Percentiles rank a stretch among this genome's conserved stretches.
Evolutionary conservation across 2,329 filamentous ascomycete species (phyloP).

Genomic region (Epichloe elymi): DNA sequence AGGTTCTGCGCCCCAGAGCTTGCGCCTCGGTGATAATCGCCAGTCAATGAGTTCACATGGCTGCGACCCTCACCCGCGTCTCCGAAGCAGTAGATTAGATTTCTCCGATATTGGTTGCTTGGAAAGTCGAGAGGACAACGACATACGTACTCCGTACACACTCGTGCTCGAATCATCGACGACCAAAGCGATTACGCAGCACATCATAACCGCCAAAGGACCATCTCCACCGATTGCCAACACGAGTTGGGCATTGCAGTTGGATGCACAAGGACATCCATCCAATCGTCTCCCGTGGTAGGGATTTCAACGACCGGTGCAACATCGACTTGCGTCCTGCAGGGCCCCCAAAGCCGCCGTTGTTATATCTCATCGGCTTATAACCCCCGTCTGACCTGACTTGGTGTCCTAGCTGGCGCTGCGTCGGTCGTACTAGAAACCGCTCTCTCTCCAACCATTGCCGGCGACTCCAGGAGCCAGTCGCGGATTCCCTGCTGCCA

Average conservation of each 20-base stretch:
- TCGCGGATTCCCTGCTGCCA: constrained; percentile 18
- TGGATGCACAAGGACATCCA: background rate
- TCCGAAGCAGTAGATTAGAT: background rate
- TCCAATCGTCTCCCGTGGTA: background rate
- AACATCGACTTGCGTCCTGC: constrained; percentile 1
- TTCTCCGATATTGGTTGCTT: background rate
- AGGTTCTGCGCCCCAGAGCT: constrained; percentile 3
- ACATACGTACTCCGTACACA: background rate
- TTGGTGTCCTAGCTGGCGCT: background rate
- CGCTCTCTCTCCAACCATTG: constrained; percentile 13
- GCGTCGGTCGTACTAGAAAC: background rate
- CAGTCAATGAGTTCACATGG: background rate
- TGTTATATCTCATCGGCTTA: background rate
- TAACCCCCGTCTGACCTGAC: background rate
- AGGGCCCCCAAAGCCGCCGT: background rate
- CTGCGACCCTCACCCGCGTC: background rate
- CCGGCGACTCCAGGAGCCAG: constrained; percentile 19
- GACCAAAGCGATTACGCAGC: background rate
- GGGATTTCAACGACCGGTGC: background rate
- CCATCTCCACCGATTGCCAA: background rate
- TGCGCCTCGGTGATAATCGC: background rate
- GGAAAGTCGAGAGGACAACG: background rate
- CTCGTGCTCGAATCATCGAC: background rate
- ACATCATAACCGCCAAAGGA: background rate
- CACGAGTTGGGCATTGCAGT: background rate